Conservation (phyloP, 2,329 filamentous ascomycete genomes). For the Ilyonectria sp. region DNA sequence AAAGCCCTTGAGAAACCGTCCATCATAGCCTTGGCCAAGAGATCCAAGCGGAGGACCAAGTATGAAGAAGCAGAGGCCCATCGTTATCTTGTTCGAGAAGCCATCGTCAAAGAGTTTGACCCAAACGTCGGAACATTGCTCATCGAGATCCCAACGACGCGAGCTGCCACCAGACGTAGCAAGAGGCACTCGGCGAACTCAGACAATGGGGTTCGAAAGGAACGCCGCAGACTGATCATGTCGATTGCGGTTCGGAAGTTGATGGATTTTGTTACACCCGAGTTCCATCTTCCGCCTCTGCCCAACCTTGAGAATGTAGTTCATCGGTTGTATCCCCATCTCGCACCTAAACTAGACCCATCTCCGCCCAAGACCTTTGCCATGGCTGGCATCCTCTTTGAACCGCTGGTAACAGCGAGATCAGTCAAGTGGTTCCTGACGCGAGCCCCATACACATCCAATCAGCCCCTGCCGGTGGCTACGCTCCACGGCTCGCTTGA, state of each 20-base stretch:
- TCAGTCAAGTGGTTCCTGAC: constrained; percentile 61
- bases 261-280: constrained; percentile 66
- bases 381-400: constrained; percentile 57
- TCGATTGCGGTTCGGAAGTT: constrained; percentile 64
- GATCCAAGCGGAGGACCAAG: constrained; percentile 61
- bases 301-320: constrained; percentile 62
- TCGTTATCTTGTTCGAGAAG: constrained; percentile 64
- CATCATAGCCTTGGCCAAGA: constrained; percentile 73
- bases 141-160: constrained; percentile 58
- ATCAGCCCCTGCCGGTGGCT: constrained; percentile 49
- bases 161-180: constrained; percentile 32
- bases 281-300: constrained; percentile 59
- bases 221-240: constrained; percentile 61
- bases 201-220: constrained; percentile 45
- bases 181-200: constrained; percentile 45
- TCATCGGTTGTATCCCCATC: constrained; percentile 64
- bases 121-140: constrained; percentile 64
- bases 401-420: constrained; percentile 46
- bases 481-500: constrained; percentile 44
- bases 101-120: constrained; percentile 63
- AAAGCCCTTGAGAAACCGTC: constrained; percentile 76
- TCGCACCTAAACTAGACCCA: constrained; percentile 46
- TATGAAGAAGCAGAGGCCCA: constrained; percentile 68
- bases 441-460: constrained; percentile 62
- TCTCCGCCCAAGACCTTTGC: constrained; percentile 58